Evolutionary conservation across 768 basidiomycete species (phyloP), one percentile per base, ranked within the genome.

Genomic region (Suillus placidus): DNA sequence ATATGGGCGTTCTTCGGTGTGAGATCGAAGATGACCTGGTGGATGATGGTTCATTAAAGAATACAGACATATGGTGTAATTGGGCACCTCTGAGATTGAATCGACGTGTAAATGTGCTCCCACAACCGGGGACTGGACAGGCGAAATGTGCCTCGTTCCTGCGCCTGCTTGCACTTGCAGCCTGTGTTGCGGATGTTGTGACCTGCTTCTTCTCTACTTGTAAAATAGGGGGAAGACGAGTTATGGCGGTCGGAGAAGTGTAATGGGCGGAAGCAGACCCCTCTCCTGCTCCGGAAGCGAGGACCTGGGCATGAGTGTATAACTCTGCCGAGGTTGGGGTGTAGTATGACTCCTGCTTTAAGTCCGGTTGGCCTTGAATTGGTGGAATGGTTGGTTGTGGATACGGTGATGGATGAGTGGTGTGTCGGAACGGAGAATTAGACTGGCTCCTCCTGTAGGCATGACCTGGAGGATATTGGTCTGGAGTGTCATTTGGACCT

Each of bases 121-220:
- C 94, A 80, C 95, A 98, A 14, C 94, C 95, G 12, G 94, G 93
- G 18, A 98, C 94, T 6, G 96, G 95, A 78, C 95, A 98, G 66
- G 89, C 85, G 78, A 97, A 97, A 71, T 93, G 88, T 0, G 95
- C 95, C 75, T 95, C 93, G 73, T 95, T 96, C 71, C 94, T 84
- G 60, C 95, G 82, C 62, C 95, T 84, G 75, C 91, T 95, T 61
- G 92, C 92, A 74, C 93, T 95, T 14, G 95, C 95, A 3, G 92
- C 84, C 77, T 96, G 94, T 1, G 95, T 98, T 32, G 95, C 95
- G 18, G 90, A 90, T 26, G 95, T 97, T 49, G 95, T 98, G 38
- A 98, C 95, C 78, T 94, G 93, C 80, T 94, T 91, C 79, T 94
- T 95, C 80, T 95, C 93, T 61, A 95, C 93, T 78, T 94, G 93